A percentile compares a stretch with the other conserved stretches of the same genome.
phyloP scores from a whole-genome alignment of 148 eudicot species.

The Rheum nobile region DNA sequence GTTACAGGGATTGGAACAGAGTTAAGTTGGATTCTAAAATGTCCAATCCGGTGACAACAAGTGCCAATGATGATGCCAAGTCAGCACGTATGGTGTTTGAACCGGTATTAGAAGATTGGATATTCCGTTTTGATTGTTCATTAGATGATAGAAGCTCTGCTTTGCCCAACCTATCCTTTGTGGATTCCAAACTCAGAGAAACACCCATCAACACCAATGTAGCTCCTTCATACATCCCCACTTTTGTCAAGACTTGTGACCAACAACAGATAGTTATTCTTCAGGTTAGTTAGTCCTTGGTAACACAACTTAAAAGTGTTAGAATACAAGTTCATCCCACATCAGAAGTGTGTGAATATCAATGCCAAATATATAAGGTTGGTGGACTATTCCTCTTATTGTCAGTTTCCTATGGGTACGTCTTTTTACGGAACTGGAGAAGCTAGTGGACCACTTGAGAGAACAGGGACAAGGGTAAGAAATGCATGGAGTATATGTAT shows the following conservation, averaged over 20 bases:
- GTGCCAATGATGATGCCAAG: conserved; percentile 2
- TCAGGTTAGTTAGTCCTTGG: conserved; percentile 63
- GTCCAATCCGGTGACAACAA: not conserved
- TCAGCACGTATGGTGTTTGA: conserved; percentile 68
- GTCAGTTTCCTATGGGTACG: conserved; percentile 68
- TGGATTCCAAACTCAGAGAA: conserved; percentile 48
- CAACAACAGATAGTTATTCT: conserved; percentile 60
- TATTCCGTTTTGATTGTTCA: conserved; percentile 80
- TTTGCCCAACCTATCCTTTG: conserved; percentile 78
- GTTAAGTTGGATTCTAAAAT: too few species aligned
- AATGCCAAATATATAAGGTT: too few species aligned
- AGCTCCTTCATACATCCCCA: conserved; percentile 53
- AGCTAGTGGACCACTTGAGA: conserved; percentile 90
- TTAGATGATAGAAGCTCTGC: conserved; percentile 53
- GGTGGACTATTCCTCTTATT: too few species aligned
- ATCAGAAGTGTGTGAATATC: too few species aligned
- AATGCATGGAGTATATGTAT: too few species aligned
- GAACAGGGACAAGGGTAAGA: conserved; percentile 91
- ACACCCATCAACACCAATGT: conserved; percentile 36
- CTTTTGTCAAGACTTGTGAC: conserved; percentile 40
- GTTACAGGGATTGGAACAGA: not conserved
- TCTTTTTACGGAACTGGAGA: conserved; percentile 98
- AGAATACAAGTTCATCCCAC: too few species aligned
- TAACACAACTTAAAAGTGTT: too few species aligned
- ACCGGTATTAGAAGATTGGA: conserved; percentile 80